These are phyloP conservation scores for Salvia splendens DNA, from an alignment of 257 asterid genomes.

Conservation along the genomic window DNA sequence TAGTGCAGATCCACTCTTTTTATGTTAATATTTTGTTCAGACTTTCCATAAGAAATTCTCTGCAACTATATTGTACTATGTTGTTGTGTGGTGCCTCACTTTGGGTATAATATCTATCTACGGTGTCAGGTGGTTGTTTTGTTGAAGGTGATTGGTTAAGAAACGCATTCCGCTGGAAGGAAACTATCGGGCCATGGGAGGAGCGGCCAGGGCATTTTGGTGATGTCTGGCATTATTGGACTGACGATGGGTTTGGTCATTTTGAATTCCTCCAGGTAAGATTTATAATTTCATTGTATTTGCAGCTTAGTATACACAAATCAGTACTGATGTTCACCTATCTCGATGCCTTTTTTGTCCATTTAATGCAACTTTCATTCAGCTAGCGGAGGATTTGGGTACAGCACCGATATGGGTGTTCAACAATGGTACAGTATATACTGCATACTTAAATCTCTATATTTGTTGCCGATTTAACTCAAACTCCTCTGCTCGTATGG, in stretches of 20 bases:
- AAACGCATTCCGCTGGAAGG: constrained; percentile 97
- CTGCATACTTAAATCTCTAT: constrained; percentile 15
- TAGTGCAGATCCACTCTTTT: neutral
- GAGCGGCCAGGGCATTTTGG: constrained; percentile 97
- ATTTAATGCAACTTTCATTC: constrained; percentile 31
- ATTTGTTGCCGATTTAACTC: constrained; percentile 10
- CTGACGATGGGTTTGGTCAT: constrained; percentile 94
- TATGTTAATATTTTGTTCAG: neutral
- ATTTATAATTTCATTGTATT: constrained; percentile 14
- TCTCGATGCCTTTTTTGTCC: constrained; percentile 11
- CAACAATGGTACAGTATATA: constrained; percentile 72
- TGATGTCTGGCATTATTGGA: constrained; percentile 97
- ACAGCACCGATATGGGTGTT: constrained; percentile 91
- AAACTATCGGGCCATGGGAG: constrained; percentile 94
- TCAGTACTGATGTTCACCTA: neutral
- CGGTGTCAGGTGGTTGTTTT: constrained; percentile 84
- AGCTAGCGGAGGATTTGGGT: constrained; percentile 98
- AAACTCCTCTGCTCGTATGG: constrained; percentile 9
- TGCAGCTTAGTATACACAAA: constrained; percentile 3
- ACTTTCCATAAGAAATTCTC: constrained; percentile 7
- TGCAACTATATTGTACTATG: neutral
- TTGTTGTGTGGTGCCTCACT: neutral
- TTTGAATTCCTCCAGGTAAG: constrained; percentile 85
- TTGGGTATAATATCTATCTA: constrained; percentile 19
- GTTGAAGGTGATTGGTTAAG: constrained; percentile 93